These are phyloP conservation scores for Sugiyamaella chiloensis DNA, from an alignment of 805 yeast genomes.

Conservation along the genomic window DNA sequence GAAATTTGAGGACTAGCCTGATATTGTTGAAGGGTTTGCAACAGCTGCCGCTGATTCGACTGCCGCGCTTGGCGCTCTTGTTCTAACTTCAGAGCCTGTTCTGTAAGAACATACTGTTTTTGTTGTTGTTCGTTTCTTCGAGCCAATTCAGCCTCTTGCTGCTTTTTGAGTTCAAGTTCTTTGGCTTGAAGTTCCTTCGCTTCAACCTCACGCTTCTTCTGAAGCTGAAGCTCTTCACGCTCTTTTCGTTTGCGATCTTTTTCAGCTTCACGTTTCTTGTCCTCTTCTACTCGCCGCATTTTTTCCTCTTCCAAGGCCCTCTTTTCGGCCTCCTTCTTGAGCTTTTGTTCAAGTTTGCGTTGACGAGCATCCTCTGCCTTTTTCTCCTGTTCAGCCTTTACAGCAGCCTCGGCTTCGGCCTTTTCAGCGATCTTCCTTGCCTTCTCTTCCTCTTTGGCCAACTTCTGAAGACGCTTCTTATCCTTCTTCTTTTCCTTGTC, in stretches of 20 bases:
- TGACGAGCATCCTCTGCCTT: constrained; percentile 31
- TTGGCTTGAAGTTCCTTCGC: constrained; percentile 20
- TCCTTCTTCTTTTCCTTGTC: constrained; percentile 42
- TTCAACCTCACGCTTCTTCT: constrained; percentile 17
- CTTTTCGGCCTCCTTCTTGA: constrained; percentile 32
- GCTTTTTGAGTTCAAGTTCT: constrained; percentile 26
- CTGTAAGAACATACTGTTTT: no score
- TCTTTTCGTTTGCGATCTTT: constrained; percentile 29
- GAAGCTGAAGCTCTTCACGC: constrained; percentile 32
- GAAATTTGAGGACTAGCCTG: neutral
- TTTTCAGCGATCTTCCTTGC: constrained; percentile 35
- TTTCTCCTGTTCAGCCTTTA: constrained; percentile 27
- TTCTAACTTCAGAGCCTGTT: constrained; percentile 25
- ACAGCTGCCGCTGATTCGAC: constrained; percentile 17
- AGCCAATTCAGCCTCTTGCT: constrained; percentile 1
- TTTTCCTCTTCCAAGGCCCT: constrained; percentile 28
- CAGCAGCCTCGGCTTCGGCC: constrained; percentile 29
- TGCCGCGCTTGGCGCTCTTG: constrained; percentile 20
- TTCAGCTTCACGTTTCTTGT: constrained; percentile 22
- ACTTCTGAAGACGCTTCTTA: constrained; percentile 38
- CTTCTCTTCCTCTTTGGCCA: constrained; percentile 40
- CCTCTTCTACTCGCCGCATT: constrained; percentile 25
- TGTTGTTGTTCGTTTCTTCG: no score
- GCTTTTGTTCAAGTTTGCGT: constrained; percentile 30
- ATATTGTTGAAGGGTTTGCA: constrained; percentile 8